These are phyloP conservation scores for Salix purpurea DNA, from an alignment of 345 rosid species.

Conservation along the genomic window DNA sequence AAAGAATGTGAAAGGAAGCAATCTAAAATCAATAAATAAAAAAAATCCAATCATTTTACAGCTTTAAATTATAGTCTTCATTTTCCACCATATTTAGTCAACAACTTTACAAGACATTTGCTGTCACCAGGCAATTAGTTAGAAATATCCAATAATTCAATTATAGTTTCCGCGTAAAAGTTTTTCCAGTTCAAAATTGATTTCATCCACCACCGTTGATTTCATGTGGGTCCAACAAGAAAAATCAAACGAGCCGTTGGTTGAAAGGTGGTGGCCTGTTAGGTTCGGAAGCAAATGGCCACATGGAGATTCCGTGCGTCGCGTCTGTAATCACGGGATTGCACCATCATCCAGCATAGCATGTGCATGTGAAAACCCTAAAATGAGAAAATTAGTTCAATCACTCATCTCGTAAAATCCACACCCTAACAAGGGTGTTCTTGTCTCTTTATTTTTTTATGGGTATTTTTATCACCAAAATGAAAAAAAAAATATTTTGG, in stretches of 20 bases:
- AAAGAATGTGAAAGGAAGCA: no score
- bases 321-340: constrained; percentile 45
- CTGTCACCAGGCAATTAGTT: neutral
- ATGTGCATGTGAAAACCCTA: neutral
- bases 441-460: neutral
- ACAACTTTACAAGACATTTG: no score
- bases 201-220: neutral
- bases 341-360: constrained; percentile 2
- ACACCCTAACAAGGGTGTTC: neutral
- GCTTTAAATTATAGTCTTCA: no score
- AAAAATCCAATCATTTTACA: no score
- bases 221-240: neutral
- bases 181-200: neutral
- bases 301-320: constrained; percentile 41
- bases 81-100: no score
- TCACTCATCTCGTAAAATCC: neutral
- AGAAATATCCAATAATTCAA: neutral
- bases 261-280: neutral
- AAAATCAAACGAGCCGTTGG: neutral
- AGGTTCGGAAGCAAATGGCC: constrained; percentile 1
- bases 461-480: no score
- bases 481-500: no score
- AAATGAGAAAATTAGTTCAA: neutral
- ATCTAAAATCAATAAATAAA: no score
- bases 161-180: constrained; percentile 8